A percentile compares a stretch with the other conserved stretches of the same genome.
Conservation (phyloP, 2,329 filamentous ascomycete species). For the Cladorrhinum sp. region DNA sequence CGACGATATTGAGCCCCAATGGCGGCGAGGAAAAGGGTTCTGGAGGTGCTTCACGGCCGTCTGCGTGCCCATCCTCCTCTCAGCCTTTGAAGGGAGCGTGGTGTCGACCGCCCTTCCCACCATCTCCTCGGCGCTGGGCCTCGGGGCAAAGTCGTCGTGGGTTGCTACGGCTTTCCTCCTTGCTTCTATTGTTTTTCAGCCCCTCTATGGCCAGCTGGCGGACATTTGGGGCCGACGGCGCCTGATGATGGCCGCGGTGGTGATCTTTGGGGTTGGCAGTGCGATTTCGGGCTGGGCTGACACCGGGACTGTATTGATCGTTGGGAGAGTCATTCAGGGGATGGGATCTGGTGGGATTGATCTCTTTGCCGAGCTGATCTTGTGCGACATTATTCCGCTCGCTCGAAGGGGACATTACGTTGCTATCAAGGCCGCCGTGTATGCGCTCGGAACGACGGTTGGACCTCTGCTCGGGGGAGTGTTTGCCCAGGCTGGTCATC, state of each 20-base stretch:
- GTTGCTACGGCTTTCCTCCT: constrained; percentile 29
- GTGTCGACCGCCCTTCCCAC: constrained; percentile 27
- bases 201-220: constrained; percentile 44
- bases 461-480: constrained; percentile 33
- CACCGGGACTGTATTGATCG: constrained; percentile 41
- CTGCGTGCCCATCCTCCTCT: constrained; percentile 27
- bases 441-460: constrained; percentile 35
- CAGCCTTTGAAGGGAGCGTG: constrained; percentile 29
- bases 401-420: constrained; percentile 43
- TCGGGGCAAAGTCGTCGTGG: constrained; percentile 30
- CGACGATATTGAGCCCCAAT: background rate
- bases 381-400: constrained; percentile 49
- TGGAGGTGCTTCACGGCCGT: constrained; percentile 27
- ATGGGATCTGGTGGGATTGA: constrained; percentile 41
- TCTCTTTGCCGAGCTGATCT: constrained; percentile 39
- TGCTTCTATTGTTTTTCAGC: constrained; percentile 41
- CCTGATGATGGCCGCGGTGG: constrained; percentile 37
- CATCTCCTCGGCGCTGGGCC: constrained; percentile 22
- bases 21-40: constrained; percentile 21
- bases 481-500: constrained; percentile 27
- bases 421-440: constrained; percentile 34
- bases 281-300: constrained; percentile 42
- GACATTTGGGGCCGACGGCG: constrained; percentile 47
- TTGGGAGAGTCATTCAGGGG: constrained; percentile 42
- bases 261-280: constrained; percentile 46